Conservation (phyloP, 345 rosid species). For the Gossypium mustelinum region DNA sequence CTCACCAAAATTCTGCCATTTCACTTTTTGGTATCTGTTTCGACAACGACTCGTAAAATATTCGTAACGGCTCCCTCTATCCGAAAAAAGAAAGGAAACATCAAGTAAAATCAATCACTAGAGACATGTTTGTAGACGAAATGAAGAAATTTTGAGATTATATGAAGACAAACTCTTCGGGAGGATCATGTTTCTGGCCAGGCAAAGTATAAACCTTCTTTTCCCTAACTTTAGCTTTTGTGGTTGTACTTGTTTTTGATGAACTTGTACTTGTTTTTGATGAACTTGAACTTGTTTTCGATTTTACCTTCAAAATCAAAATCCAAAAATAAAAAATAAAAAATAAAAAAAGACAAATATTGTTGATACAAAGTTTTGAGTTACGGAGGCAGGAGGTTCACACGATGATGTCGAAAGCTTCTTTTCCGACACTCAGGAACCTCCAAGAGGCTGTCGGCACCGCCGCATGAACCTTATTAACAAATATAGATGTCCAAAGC, state of each 20-base stretch:
- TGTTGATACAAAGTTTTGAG: too few relatives aligned
- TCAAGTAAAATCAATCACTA: background rate
- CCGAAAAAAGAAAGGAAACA: slow-evolving; percentile 2
- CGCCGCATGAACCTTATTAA: too few relatives aligned
- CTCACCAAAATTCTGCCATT: slow-evolving; percentile 96
- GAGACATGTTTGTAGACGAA: background rate
- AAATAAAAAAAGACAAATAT: background rate
- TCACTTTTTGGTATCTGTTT: slow-evolving; percentile 82
- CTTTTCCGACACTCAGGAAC: too few relatives aligned
- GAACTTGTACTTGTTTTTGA: slow-evolving; percentile 43
- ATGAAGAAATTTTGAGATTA: slow-evolving; percentile 5
- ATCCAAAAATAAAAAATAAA: background rate
- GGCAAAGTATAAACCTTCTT: slow-evolving; percentile 81
- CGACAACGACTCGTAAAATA: slow-evolving; percentile 79
- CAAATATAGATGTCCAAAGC: background rate
- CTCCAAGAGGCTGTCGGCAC: too few relatives aligned
- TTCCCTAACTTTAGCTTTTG: slow-evolving; percentile 60
- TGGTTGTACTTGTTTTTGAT: slow-evolving; percentile 40
- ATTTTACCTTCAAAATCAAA: slow-evolving; percentile 11
- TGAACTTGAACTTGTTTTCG: slow-evolving; percentile 26
- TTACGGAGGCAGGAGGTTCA: too few relatives aligned
- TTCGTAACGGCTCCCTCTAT: slow-evolving; percentile 93
- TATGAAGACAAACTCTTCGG: slow-evolving; percentile 63
- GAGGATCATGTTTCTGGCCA: slow-evolving; percentile 85
- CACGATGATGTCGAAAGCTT: too few relatives aligned